Evolutionary conservation across 108 stramenopile genomes (phyloP).

Genomic region (Licmophora abbreviata): DNA sequence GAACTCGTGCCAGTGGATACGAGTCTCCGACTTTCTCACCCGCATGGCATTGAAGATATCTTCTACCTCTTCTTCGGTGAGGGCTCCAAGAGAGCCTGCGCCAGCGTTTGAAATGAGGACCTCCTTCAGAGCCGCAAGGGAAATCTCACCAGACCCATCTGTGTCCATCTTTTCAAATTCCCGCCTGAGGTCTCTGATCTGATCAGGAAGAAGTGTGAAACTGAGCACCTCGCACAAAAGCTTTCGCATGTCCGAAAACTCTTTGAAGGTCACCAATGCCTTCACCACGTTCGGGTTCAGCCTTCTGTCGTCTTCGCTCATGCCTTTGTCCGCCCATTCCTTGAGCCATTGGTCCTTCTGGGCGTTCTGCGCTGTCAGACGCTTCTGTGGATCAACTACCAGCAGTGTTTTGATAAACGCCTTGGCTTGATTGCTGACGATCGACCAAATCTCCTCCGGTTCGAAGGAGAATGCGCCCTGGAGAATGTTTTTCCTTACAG

Average conservation of each 20-base stretch:
- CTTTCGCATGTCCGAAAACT: slow-evolving; percentile 85
- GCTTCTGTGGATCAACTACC: slow-evolving; percentile 70
- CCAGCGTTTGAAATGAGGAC: slow-evolving; percentile 77
- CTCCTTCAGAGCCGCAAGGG: slow-evolving; percentile 63
- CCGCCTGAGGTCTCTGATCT: slow-evolving; percentile 74
- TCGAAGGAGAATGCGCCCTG: slow-evolving; percentile 51
- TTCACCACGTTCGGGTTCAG: slow-evolving; percentile 75
- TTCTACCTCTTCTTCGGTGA: slow-evolving; percentile 82
- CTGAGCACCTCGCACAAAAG: slow-evolving; percentile 80
- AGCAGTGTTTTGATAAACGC: slow-evolving; percentile 80
- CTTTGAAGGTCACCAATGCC: slow-evolving; percentile 75
- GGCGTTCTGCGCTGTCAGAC: slow-evolving; percentile 83
- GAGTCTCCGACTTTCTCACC: slow-evolving; percentile 70
- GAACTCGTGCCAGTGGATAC: slow-evolving; percentile 87
- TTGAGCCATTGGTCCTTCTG: slow-evolving; percentile 81
- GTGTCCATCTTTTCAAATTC: slow-evolving; percentile 84
- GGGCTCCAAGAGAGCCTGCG: slow-evolving; percentile 70
- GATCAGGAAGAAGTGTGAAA: slow-evolving; percentile 83
- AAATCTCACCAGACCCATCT: slow-evolving; percentile 80
- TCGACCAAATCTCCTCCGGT: slow-evolving; percentile 70
- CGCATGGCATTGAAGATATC: slow-evolving; percentile 87
- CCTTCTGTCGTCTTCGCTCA: slow-evolving; percentile 32
- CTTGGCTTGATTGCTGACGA: slow-evolving; percentile 67
- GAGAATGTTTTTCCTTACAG: slow-evolving; percentile 62
- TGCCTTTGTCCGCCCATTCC: slow-evolving; percentile 52